Evolutionary conservation across 306 rosid species (phyloP).

Genomic region (Crataegus laevigata): DNA sequence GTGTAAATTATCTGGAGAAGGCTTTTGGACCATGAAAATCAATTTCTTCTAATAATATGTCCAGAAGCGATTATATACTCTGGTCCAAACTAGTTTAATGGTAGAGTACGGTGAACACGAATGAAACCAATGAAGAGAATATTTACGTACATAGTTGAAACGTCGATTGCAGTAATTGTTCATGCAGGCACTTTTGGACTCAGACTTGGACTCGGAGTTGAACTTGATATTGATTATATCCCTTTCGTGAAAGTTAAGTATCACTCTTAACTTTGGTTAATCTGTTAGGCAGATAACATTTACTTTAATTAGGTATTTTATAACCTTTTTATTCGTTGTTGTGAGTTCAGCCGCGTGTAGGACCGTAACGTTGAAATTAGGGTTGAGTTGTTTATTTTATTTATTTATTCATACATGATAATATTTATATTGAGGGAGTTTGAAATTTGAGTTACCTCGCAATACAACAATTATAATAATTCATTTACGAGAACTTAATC

Average conservation of each 20-base stretch:
- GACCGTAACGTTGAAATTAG: background rate
- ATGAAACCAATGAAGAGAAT: background rate
- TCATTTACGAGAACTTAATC: no score
- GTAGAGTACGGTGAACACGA: background rate
- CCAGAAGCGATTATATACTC: background rate
- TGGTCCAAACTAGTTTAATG: background rate
- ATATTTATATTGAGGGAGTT: no score
- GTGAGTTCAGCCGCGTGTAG: no score
- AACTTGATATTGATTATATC: background rate
- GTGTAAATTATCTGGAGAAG: no score
- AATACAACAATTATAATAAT: no score
- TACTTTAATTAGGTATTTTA: background rate
- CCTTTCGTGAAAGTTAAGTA: constrained; percentile 15
- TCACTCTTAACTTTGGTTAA: background rate
- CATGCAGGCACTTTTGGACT: background rate
- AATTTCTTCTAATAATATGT: background rate
- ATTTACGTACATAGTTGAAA: background rate
- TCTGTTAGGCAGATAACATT: background rate
- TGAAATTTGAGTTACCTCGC: no score
- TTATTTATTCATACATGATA: background rate
- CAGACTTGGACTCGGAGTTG: background rate
- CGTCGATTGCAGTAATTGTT: background rate
- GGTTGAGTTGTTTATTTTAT: background rate
- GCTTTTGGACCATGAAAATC: no score
- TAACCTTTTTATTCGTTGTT: background rate